Evolutionary conservation across 2,329 filamentous ascomycete genomes (phyloP).

Genomic region (Aspergillus caelatus): DNA sequence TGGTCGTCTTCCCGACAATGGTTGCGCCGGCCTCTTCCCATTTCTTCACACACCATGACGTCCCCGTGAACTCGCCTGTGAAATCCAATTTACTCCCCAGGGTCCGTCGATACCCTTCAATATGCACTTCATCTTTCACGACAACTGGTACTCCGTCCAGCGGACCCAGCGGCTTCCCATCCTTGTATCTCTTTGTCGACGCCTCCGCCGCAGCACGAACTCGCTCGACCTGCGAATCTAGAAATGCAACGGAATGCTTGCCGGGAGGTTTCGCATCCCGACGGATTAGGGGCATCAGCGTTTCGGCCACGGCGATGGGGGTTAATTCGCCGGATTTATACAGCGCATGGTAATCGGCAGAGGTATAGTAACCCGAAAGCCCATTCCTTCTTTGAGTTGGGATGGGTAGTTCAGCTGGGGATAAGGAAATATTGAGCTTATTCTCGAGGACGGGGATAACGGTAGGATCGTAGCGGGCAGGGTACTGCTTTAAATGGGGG

Average conservation of each 20-base stretch:
- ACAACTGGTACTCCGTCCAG: constrained; percentile 82
- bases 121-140: constrained; percentile 78
- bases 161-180: constrained; percentile 66
- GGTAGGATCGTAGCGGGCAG: constrained; percentile 59
- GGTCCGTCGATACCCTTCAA: constrained; percentile 70
- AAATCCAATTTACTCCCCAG: constrained; percentile 66
- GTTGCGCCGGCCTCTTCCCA: constrained; percentile 75
- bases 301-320: constrained; percentile 71
- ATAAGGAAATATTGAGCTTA: constrained; percentile 12
- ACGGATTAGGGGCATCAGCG: constrained; percentile 70
- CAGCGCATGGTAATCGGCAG: constrained; percentile 74
- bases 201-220: constrained; percentile 70
- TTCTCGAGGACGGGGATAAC: constrained; percentile 51
- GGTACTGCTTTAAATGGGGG: constrained; percentile 56
- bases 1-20: constrained; percentile 73
- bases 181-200: constrained; percentile 72
- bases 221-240: constrained; percentile 65
- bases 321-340: constrained; percentile 72
- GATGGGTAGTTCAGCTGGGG: constrained; percentile 27
- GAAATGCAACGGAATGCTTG: constrained; percentile 72
- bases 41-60: constrained; percentile 71
- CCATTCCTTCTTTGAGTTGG: constrained; percentile 39
- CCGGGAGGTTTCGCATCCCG: constrained; percentile 57
- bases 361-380: constrained; percentile 63
- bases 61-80: constrained; percentile 53